phyloP scores from a whole-genome alignment of 129 eudicot species.

The Erigeron canadensis region DNA sequence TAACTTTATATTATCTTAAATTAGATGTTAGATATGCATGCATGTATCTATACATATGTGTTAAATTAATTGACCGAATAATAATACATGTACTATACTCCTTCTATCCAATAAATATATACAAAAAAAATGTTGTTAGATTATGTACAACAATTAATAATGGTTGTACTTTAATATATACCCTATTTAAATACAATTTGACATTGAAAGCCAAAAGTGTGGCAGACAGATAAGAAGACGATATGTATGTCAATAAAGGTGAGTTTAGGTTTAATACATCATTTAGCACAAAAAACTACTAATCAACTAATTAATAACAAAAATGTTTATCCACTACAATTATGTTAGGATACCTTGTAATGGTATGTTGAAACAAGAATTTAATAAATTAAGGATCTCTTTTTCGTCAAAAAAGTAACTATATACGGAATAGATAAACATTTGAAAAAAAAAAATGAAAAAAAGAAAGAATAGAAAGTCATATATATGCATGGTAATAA shows the following conservation, averaged over 20 bases:
- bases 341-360: no score
- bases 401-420: no score
- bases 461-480: no score
- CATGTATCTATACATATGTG: slow-evolving; percentile 16
- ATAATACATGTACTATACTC: not conserved
- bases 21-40: slow-evolving; percentile 9
- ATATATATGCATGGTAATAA: no score
- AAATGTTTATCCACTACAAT: no score
- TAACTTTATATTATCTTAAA: not conserved
- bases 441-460: no score
- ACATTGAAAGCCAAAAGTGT: not conserved
- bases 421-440: no score
- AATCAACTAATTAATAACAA: no score
- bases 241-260: not conserved
- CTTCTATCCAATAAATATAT: not conserved
- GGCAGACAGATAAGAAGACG: not conserved
- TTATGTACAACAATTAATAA: not conserved
- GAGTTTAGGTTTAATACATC: no score
- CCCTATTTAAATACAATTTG: not conserved
- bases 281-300: no score
- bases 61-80: slow-evolving; percentile 10
- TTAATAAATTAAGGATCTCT: no score
- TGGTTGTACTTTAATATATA: not conserved
- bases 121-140: not conserved
- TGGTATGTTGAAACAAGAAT: no score